Evolutionary conservation across 2,329 filamentous ascomycete genomes (phyloP).

Genomic region (Alternaria incomplexa): DNA sequence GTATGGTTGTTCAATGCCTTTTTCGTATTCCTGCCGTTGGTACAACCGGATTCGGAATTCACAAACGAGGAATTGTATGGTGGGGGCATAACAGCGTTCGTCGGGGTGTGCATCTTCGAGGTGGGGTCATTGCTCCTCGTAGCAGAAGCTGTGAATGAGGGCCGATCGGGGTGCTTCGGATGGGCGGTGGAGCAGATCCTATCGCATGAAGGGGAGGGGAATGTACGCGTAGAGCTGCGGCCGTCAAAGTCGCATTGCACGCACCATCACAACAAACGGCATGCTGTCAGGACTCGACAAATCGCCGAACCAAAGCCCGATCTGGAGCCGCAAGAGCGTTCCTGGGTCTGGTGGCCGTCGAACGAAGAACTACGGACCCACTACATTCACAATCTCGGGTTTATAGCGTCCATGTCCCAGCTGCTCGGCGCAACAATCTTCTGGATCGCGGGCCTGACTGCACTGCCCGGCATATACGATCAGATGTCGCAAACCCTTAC

Average conservation of each 20-base stretch:
- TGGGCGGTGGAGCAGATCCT: constrained; percentile 67
- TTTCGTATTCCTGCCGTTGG: constrained; percentile 68
- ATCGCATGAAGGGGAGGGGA: constrained; percentile 32
- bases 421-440: constrained; percentile 67
- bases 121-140: constrained; percentile 67
- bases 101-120: constrained; percentile 73
- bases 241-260: constrained; percentile 32
- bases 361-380: constrained; percentile 63
- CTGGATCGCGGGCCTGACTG: constrained; percentile 68
- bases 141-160: constrained; percentile 72
- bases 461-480: constrained; percentile 62
- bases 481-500: constrained; percentile 55
- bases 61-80: constrained; percentile 58
- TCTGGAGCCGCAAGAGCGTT: not conserved
- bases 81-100: constrained; percentile 67
- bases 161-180: constrained; percentile 69
- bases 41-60: constrained; percentile 61
- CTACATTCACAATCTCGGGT: constrained; percentile 67
- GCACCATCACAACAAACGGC: constrained; percentile 48
- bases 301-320: not conserved
- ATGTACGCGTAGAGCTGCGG: constrained; percentile 8
- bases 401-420: constrained; percentile 65
- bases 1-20: constrained; percentile 63
- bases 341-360: constrained; percentile 68
- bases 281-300: constrained; percentile 31